Base-by-base conservation (phyloP, 768 basidiomycete species). In the Crassisporium funariophilum region DNA sequence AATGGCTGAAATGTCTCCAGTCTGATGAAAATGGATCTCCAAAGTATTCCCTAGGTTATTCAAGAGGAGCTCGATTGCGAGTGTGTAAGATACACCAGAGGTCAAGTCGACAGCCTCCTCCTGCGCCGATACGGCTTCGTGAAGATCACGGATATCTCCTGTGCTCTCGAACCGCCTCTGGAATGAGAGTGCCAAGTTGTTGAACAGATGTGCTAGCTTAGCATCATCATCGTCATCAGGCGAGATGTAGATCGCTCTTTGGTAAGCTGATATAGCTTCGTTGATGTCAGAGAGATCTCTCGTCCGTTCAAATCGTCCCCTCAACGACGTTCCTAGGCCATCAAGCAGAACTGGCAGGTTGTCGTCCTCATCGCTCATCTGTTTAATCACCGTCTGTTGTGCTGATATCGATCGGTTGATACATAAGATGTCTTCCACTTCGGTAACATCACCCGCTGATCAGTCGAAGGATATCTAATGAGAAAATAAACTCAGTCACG, bases 261-360 rank as follows among this genome's bases (percentile, higher is more conserved):
- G 12, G 5, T 39, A 15, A 21, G 45, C 8, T 25, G 41, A 36
- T 17, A 59, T 49, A 5, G 49, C 43, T 16, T 54, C 41, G 22
- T 29, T 13, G 9, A 54, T 31, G 46, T 69, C 66, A 11, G 23
- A 41, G 6, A 51, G 23, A 13, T 58, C 44, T n/a, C 49, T 46
- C 3, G 44, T 48, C 29, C 52, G 20, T 23, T 51, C 49, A 47
- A 62, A 71, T 13, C 57, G 58, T 20, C 11, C 40, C 1, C 15
- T 19, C 17, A 64, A 45, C 1, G 46, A 56, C 40, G 23, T 40
- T 1, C 56, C 66, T 17, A 60, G 46, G 25, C 55, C 47, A 46
- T 52, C 54, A 2, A 67, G 37, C n/a, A n/a, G n/a, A n/a, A n/a
- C n/a, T n/a, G n/a, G n/a, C n/a, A n/a, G n/a, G n/a, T n/a, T n/a